These are phyloP conservation scores for Aphanomyces euteiches DNA, from an alignment of 352 stramenopile genomes.

Conservation along the genomic window DNA sequence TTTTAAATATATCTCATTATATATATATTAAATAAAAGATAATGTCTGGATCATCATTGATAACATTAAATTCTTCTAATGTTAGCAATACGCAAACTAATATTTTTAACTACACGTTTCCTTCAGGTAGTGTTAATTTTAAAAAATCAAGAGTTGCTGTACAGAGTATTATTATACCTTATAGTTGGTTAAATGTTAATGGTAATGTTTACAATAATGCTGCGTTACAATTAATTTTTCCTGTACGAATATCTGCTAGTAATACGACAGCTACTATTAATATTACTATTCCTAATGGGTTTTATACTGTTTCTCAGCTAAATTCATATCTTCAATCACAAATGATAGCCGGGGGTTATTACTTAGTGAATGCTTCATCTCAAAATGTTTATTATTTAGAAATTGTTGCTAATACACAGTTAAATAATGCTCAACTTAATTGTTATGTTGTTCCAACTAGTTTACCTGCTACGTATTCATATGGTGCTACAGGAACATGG, in stretches of 20 bases:
- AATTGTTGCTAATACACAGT: constrained; percentile 2
- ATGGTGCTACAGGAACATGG: constrained; percentile 4
- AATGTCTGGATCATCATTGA: constrained; percentile 1
- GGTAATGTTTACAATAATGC: constrained; percentile 2
- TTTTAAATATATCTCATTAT: constrained; percentile 4
- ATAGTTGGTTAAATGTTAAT: constrained; percentile 1
- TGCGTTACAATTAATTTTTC: constrained; percentile 1
- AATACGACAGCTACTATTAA: constrained; percentile 4
- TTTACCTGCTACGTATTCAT: constrained; percentile 6
- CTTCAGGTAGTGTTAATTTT: constrained; percentile 2
- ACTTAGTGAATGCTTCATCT: constrained; percentile 2
- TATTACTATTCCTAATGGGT: constrained; percentile 7
- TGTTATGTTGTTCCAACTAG: constrained; percentile 6
- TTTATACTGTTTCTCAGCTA: neutral
- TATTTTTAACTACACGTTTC: constrained; percentile 2
- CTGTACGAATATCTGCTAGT: constrained; percentile 5
- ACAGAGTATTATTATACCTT: neutral
- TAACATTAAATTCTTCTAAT: constrained; percentile 6
- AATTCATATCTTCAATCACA: constrained; percentile 3
- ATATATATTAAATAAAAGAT: constrained; percentile 7
- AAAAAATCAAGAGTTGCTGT: neutral
- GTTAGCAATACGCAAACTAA: constrained; percentile 6
- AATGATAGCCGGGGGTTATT: neutral
- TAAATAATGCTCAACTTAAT: constrained; percentile 6
- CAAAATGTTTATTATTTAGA: constrained; percentile 9